phyloP scores from a whole-genome alignment of 2,329 filamentous ascomycete species.

The Bipolaris zeicola region DNA sequence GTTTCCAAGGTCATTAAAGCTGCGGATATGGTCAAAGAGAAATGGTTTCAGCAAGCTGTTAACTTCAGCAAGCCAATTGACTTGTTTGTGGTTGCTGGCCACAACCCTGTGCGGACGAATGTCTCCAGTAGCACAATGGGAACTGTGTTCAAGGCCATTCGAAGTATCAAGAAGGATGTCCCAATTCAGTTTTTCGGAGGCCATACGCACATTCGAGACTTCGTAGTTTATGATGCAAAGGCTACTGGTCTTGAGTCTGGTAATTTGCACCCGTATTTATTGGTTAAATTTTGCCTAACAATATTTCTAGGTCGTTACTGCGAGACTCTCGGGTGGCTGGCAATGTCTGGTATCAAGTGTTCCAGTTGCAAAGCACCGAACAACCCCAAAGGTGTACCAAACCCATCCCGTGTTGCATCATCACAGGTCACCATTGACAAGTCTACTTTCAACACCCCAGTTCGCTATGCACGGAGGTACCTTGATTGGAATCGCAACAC shows the following conservation, averaged over 20 bases:
- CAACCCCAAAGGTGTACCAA: conserved; percentile 51
- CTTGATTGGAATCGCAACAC: conserved; percentile 72
- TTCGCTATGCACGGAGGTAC: conserved; percentile 64
- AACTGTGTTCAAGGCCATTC: conserved; percentile 64
- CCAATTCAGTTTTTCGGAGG: conserved; percentile 71
- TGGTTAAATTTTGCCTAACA: conserved; percentile 3
- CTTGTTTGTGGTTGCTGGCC: conserved; percentile 67
- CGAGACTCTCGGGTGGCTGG: conserved; percentile 70
- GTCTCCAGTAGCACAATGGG: conserved; percentile 54
- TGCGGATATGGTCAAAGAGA: conserved; percentile 57
- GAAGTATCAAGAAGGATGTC: conserved; percentile 59
- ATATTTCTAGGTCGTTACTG: conserved; percentile 60
- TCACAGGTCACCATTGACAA: conserved; percentile 6
- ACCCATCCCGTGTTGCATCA: conserved; percentile 48
- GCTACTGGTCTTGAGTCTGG: conserved; percentile 66
- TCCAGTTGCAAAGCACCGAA: conserved; percentile 51
- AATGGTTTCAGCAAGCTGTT: conserved; percentile 66
- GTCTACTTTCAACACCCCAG: conserved; percentile 40
- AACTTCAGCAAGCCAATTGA: conserved; percentile 63
- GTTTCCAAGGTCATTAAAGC: conserved; percentile 65
- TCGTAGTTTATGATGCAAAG: conserved; percentile 66
- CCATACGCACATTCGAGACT: conserved; percentile 69
- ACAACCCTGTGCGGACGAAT: conserved; percentile 62
- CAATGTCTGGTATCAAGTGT: conserved; percentile 64
- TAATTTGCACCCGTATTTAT: not conserved